These are phyloP conservation scores for Stentor coeruleus DNA, from an alignment of 73 alveolate genomes.

Conservation along the genomic window DNA sequence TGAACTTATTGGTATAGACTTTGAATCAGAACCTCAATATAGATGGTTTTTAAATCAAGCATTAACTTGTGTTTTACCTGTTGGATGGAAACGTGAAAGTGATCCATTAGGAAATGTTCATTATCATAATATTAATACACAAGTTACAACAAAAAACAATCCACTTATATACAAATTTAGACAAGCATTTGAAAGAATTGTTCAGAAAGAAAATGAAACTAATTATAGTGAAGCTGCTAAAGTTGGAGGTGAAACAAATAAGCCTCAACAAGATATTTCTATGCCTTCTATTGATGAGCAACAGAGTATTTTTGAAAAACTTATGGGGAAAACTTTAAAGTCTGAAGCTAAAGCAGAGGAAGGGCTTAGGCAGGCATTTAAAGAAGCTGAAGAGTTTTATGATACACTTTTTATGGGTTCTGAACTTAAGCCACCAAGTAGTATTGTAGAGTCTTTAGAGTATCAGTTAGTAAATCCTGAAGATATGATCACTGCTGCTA, in stretches of 20 bases:
- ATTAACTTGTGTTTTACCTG: neutral
- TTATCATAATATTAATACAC: constrained; percentile 16
- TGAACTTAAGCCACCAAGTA: neutral
- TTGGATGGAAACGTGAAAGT: constrained; percentile 31
- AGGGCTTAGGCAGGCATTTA: neutral
- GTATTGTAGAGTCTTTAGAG: neutral
- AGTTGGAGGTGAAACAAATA: neutral
- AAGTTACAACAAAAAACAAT: constrained; percentile 16
- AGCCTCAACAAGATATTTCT: neutral
- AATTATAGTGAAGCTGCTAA: neutral
- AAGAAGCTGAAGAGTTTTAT: constrained; percentile 25
- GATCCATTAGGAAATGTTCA: neutral
- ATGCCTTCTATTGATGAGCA: constrained; percentile 12
- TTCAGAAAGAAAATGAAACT: neutral
- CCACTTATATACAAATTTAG: constrained; percentile 24
- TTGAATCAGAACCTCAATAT: constrained; percentile 6
- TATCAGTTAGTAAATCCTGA: constrained; percentile 7
- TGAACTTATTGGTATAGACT: neutral
- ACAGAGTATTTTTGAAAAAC: neutral
- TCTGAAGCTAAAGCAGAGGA: neutral
- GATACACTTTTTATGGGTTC: neutral
- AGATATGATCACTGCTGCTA: neutral
- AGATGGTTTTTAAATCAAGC: constrained; percentile 29
- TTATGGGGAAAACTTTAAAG: neutral
- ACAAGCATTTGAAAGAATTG: constrained; percentile 16